Percentiles rank a stretch among this genome's conserved stretches.
phyloP scores from a whole-genome alignment of 179 eudicot genomes.

The Vitellaria paradoxa region DNA sequence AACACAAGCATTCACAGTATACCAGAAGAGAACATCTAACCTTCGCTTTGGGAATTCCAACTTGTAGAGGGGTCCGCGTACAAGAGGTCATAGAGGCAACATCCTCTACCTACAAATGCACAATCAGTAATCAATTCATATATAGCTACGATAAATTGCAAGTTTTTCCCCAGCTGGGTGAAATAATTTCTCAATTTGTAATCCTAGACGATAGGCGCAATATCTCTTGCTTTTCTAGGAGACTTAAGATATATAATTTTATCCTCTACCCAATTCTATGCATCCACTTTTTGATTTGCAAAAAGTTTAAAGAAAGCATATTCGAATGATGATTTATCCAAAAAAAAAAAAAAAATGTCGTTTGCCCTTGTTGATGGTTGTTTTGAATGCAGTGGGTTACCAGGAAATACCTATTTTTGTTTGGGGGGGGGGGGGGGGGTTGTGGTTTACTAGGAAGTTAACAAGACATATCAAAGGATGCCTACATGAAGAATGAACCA shows the following conservation, averaged over 20 bases:
- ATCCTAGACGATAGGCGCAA: neutral
- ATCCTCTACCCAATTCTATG: neutral
- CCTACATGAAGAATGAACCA: no score
- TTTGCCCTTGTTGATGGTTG: no score
- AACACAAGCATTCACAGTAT: constrained; percentile 11
- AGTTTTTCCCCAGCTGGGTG: neutral
- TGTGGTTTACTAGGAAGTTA: no score
- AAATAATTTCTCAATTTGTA: neutral
- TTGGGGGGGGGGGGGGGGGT: no score
- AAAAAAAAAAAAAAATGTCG: no score
- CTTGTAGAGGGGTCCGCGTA: constrained; percentile 21
- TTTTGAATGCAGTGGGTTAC: no score
- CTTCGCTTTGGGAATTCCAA: constrained; percentile 14
- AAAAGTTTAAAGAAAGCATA: neutral
- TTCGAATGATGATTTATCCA: no score
- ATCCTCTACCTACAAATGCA: constrained; percentile 23
- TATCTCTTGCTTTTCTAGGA: neutral
- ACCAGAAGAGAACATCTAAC: constrained; percentile 18
- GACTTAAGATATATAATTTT: neutral
- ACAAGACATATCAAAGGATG: no score
- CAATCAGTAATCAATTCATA: neutral
- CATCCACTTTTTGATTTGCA: neutral
- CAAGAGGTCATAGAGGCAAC: constrained; percentile 40
- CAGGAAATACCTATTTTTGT: no score
- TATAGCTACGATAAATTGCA: neutral